Base-by-base conservation (phyloP, 2,329 filamentous ascomycete species). In the Colletotrichum musicola region DNA sequence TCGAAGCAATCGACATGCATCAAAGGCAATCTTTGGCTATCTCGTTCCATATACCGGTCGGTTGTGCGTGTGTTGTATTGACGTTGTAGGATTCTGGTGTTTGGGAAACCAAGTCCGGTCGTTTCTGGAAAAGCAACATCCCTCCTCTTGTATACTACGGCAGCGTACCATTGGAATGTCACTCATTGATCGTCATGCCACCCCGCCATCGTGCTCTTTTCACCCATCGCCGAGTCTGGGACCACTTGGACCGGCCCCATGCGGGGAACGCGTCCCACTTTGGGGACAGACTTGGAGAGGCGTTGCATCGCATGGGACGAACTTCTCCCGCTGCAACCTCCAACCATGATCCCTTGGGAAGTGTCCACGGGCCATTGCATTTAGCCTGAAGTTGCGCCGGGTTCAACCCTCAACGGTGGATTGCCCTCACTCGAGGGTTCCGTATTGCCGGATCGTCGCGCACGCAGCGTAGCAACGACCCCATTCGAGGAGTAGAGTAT, bases 381-480 rank as follows among this genome's bases (percentile, higher is more conserved):
- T 68, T 68, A 68, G 66, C 66, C 66, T 68, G 66, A 68, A 68
- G 42, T 65, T 60, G 35, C 38, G 18, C 56, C 44, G 54, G 55
- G 51, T 42, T 51, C 55, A 66, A 51, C 20, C 56, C 47, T 42
- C 40, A 46, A 46, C 27, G n/a, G 49, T 62, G 27, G 10, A 13
- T 22, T 18, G 13, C 40, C 13, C 25, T 55, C 18, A 20, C 14
- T 25, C 62, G 60, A 18, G 40, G 40, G 16, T 69, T 61, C 55
- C 62, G 55, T 50, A 49, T 61, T 66, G 50, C 66, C 62, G 66
- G 62, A 66, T 51, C 47, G 18, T 54, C 22, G 63, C 25, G 25
- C 13, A n/a, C 44, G 20, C 49, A 59, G 47, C 18, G 47, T 38
- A 46, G 20, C 54, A 30, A 55, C n/a, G 38, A 27, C n/a, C 13